phyloP scores from a whole-genome alignment of 768 basidiomycete genomes.

The Leccinum obscurum region DNA sequence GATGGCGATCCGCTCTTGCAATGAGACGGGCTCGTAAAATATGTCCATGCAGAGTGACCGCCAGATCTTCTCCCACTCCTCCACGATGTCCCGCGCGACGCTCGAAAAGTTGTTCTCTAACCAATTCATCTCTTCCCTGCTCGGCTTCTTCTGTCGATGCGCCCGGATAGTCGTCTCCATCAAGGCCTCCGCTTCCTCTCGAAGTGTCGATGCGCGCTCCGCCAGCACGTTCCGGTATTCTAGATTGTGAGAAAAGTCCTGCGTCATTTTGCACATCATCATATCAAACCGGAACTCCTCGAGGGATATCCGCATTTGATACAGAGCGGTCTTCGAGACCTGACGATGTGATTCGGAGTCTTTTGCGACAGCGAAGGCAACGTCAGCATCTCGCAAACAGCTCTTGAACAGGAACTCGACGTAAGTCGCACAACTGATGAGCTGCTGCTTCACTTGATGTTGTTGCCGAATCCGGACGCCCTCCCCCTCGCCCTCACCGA shows the following conservation, averaged over 20 bases:
- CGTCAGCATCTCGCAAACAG: slow-evolving; percentile 46
- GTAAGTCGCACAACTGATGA: slow-evolving; percentile 49
- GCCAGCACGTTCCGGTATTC: slow-evolving; percentile 22
- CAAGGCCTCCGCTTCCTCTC: slow-evolving; percentile 2
- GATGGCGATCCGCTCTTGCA: slow-evolving; percentile 52
- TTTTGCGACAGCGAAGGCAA: slow-evolving; percentile 47
- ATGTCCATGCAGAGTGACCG: slow-evolving; percentile 40
- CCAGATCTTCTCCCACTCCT: slow-evolving; percentile 49
- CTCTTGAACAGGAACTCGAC: slow-evolving; percentile 45
- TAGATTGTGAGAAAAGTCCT: slow-evolving; percentile 15
- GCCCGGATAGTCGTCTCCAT: slow-evolving; percentile 5
- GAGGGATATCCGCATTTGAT: slow-evolving; percentile 45
- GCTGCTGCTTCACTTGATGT: slow-evolving; percentile 13
- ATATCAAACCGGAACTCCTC: slow-evolving; percentile 53
- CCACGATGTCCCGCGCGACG: slow-evolving; percentile 38
- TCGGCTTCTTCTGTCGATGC: slow-evolving; percentile 28
- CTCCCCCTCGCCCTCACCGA: slow-evolving; percentile 20
- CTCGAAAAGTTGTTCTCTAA: slow-evolving; percentile 42
- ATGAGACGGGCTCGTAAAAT: slow-evolving; percentile 52
- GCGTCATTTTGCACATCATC: slow-evolving; percentile 29
- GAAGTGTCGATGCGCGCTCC: slow-evolving; percentile 18
- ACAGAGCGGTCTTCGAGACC: slow-evolving; percentile 43
- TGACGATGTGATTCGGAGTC: slow-evolving; percentile 55
- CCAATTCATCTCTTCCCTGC: slow-evolving; percentile 36
- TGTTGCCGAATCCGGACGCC: neutral